phyloP scores from a whole-genome alignment of 805 yeast genomes.

The Kuraishia cidri region DNA sequence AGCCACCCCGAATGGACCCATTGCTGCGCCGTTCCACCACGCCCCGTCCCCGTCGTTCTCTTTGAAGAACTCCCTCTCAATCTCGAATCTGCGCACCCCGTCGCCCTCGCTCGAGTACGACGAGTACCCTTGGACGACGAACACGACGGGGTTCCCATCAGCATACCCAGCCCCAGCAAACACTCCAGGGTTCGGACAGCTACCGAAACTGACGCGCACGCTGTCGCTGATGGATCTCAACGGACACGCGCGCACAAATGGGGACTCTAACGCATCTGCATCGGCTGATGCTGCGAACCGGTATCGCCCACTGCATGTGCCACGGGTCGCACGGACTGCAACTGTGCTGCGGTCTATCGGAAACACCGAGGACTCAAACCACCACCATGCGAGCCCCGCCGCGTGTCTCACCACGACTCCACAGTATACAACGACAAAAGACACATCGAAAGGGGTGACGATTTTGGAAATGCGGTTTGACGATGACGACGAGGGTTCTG shows the following conservation, averaged over 20 bases:
- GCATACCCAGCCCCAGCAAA: not conserved
- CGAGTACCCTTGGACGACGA: conserved; percentile 17
- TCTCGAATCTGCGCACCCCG: conserved; percentile 10
- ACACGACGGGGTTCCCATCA: not conserved
- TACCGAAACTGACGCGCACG: not conserved
- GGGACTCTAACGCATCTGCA: not conserved
- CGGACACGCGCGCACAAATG: not conserved
- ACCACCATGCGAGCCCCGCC: too few species aligned
- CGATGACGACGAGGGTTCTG: conserved; percentile 1
- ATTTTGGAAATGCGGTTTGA: conserved; percentile 4
- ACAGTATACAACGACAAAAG: conserved; percentile 4
- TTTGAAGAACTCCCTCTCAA: conserved; percentile 2
- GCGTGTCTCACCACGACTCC: conserved; percentile 1
- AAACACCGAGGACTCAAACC: too few species aligned
- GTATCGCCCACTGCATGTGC: not conserved
- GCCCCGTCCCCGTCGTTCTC: conserved; percentile 1
- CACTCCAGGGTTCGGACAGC: not conserved
- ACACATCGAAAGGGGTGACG: conserved; percentile 9
- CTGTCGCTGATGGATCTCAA: not conserved
- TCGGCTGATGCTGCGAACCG: not conserved
- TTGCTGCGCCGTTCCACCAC: too few species aligned
- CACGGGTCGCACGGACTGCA: not conserved
- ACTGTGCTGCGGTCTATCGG: not conserved
- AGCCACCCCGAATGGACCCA: not conserved
- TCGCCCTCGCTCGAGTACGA: conserved; percentile 17